Evolutionary conservation across 169 alveolate species (phyloP).

Genomic region (Cryptosporidium ubiquitum): DNA sequence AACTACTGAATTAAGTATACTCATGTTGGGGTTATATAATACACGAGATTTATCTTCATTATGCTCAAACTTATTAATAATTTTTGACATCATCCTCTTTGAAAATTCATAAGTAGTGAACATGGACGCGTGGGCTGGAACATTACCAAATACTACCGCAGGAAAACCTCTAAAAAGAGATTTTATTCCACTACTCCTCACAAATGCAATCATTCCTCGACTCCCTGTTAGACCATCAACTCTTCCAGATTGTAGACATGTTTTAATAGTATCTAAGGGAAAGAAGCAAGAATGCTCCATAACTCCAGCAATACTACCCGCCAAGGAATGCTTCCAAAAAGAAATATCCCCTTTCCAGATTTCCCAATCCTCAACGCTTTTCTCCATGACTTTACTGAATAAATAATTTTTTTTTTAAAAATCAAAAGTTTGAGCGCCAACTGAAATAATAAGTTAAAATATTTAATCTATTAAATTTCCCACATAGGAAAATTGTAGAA

Average conservation of each 20-base stretch:
- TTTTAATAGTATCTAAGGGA: constrained; percentile 95
- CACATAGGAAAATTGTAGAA: constrained; percentile 28
- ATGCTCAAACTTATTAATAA: neutral
- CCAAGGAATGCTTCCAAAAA: constrained; percentile 91
- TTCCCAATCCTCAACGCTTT: constrained; percentile 77
- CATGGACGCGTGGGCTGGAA: constrained; percentile 98
- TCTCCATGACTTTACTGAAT: neutral
- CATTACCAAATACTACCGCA: constrained; percentile 94
- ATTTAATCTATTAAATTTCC: constrained; percentile 17
- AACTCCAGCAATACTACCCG: constrained; percentile 98
- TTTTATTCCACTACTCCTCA: constrained; percentile 81
- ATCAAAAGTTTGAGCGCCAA: neutral
- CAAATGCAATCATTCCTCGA: constrained; percentile 57
- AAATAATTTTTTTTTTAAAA: too few relatives aligned
- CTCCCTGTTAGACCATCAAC: constrained; percentile 26
- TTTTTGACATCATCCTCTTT: constrained; percentile 53
- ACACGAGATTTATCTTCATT: constrained; percentile 16
- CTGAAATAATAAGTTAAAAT: neutral
- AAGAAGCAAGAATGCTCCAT: constrained; percentile 95
- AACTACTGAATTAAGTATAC: constrained; percentile 77
- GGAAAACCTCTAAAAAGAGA: constrained; percentile 91
- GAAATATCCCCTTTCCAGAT: constrained; percentile 88
- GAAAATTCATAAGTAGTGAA: constrained; percentile 90
- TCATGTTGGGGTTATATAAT: constrained; percentile 71
- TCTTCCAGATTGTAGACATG: constrained; percentile 84